Evolutionary conservation across 1,284 basidiomycete species (phyloP).

Genomic region (Sporisorium iseilematis-ciliati): DNA sequence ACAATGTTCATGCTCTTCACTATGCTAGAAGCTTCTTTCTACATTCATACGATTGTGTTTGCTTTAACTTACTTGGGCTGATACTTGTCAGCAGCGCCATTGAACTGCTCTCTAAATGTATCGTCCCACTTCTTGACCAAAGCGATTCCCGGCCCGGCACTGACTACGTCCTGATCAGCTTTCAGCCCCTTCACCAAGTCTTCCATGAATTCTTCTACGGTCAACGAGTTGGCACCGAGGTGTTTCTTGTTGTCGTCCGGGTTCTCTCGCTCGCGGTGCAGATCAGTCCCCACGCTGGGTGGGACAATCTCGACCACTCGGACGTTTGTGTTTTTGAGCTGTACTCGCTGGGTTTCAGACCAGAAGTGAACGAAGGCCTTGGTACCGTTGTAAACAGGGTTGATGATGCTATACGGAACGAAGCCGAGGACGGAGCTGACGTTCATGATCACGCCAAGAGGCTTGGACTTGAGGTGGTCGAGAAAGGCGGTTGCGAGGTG

Average conservation of each 20-base stretch:
- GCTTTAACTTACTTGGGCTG: slow-evolving; percentile 49
- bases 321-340: slow-evolving; percentile 59
- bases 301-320: slow-evolving; percentile 65
- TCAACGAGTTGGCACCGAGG: slow-evolving; percentile 53
- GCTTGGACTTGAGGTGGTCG: slow-evolving; percentile 62
- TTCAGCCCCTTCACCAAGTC: slow-evolving; percentile 52
- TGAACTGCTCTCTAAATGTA: slow-evolving; percentile 54
- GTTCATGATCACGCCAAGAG: slow-evolving; percentile 58
- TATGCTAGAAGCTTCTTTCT: no score
- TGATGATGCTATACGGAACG: slow-evolving; percentile 57
- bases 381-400: slow-evolving; percentile 56
- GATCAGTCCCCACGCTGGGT: slow-evolving; percentile 61
- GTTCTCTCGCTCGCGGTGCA: slow-evolving; percentile 58
- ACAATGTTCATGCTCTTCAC: no score
- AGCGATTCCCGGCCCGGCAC: slow-evolving; percentile 53
- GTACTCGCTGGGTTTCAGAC: slow-evolving; percentile 59
- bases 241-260: slow-evolving; percentile 67
- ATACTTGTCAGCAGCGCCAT: slow-evolving; percentile 54
- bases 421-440: slow-evolving; percentile 64
- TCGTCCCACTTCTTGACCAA: slow-evolving; percentile 61
- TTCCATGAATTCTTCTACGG: slow-evolving; percentile 63
- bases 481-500: slow-evolving; percentile 61
- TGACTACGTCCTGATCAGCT: slow-evolving; percentile 58
- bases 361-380: slow-evolving; percentile 65
- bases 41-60: no score